Evolutionary conservation across 768 basidiomycete genomes (phyloP), one percentile per base, ranked within the genome.

Genomic region (Boletus speciosus): DNA sequence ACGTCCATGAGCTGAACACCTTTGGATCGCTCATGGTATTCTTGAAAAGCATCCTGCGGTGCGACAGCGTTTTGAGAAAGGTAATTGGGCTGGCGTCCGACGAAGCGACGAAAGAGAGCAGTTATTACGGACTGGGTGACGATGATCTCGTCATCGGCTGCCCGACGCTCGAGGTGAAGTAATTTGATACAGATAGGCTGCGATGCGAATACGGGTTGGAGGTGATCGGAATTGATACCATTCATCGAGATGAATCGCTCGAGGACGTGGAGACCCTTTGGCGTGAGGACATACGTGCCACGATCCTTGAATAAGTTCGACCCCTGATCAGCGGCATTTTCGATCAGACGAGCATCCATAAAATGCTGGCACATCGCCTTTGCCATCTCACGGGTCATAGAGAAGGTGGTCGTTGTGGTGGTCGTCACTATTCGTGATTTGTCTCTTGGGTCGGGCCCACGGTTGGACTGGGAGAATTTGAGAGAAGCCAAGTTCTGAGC

Each of bases 181-280:
- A 98, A 82, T 72, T 98, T 97, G 80, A 98, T 90, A 74, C 93
- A 95, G 61, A 99, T 98, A 34, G 96, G 94, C 66, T 97, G 93
- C 0, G 89, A 80, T 15, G 83, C 81, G 70, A 98, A 99, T 42
- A 98, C 90, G 49, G 81, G 83, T 59, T 93, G 83, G 19, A 98
- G 83, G 70, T 94, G 87, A 73, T 97, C 93, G 40, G 93, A 88
- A 60, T 88, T 92, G 76, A 99, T 98, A 63, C 97, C 97, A 70
- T 99, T 98, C 80, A 96, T 98, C 72, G 88, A 90, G 77, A 98
- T 97, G 79, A 99, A 99, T n/a, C 97, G 87, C 69, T 99, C 97
- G 59, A 99, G 85, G 64, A 99, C 91, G 66, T 99, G 97, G 48
- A 98, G 86, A 49, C 97, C 97, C 76, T 99, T 99, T 15, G 97